Evolutionary conservation across 192 early-diverging fungal genomes (phyloP).

Genomic region (Neocallimastix lanati): DNA sequence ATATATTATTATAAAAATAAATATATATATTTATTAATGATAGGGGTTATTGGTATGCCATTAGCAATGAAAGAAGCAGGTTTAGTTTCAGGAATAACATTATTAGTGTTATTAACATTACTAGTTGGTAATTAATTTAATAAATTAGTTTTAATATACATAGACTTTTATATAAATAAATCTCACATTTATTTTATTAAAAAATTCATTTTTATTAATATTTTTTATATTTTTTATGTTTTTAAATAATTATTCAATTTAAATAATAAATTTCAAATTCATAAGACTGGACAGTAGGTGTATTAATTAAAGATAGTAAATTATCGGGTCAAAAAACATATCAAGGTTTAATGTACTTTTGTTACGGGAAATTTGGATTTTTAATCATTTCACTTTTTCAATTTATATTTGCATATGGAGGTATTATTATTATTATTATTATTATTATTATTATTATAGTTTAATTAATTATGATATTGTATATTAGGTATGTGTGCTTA

Average conservation of each 20-base stretch:
- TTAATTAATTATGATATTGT: too few relatives aligned
- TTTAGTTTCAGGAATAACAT: slow-evolving; percentile 24
- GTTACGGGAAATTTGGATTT: slow-evolving; percentile 61
- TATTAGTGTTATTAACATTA: slow-evolving; percentile 25
- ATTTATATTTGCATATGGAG: slow-evolving; percentile 85
- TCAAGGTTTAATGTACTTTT: slow-evolving; percentile 63
- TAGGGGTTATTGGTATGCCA: slow-evolving; percentile 46
- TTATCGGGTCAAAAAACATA: slow-evolving; percentile 60
- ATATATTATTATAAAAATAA: too few relatives aligned
- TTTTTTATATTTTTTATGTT: too few relatives aligned
- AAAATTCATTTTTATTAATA: too few relatives aligned
- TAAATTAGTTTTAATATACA: too few relatives aligned
- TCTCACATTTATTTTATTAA: too few relatives aligned
- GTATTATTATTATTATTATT: too few relatives aligned
- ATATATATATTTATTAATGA: too few relatives aligned
- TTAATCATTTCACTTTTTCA: slow-evolving; percentile 67
- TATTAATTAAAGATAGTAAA: slow-evolving; percentile 56
- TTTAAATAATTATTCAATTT: too few relatives aligned
- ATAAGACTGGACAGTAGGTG: slow-evolving; percentile 20
- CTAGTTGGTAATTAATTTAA: slow-evolving; percentile 41
- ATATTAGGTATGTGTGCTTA: slow-evolving; percentile 35
- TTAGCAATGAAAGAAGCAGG: slow-evolving; percentile 71
- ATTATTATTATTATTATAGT: too few relatives aligned
- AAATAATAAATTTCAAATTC: too few relatives aligned
- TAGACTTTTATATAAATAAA: too few relatives aligned